Evolutionary conservation across 2,329 filamentous ascomycete genomes (phyloP), one percentile per base, ranked within the genome.

Genomic region (Pseudogymnoascus sp.): DNA sequence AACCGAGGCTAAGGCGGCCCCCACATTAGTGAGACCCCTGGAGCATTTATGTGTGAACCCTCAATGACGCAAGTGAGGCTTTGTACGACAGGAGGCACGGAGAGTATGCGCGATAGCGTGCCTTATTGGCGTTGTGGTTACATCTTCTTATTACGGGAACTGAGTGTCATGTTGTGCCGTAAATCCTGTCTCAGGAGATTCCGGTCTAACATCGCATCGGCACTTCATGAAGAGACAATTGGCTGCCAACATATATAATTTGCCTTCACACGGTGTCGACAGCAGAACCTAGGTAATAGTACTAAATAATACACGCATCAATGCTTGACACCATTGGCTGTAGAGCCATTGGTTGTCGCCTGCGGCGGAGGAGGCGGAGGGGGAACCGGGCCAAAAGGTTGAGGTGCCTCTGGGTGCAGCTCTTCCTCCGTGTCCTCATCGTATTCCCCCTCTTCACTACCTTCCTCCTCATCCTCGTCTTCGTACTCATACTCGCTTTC

Each of bases 401-500:
- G 70, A 35, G 70, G 68, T 44, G 64, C 69, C 63, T 71, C 69
- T 11, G 66, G 62, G 63, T 72, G 71, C 16, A 71, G 12, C 62
- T 73, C 70, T 62, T 74, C 73, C 64, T 74, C 72, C 4, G 73
- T 74, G 65, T 82, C 79, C 63, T 79, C 81, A 67, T 79, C 77
- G 63, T 76, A 77, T 40, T 77, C 76, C 10, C 72, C 75, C 33
- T 76, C 73, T 67, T 75, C 63, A 68, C 70, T 66, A 70, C 73
- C 67, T 75, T 77, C 68, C 60, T 85, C 84, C 60, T 83, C 81
- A 59, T 85, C 84, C 28, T 85, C 82, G 33, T 83, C 79, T n/a
- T 81, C 84, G 44, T 84, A 82, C n/a, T 81, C 82, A 69, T 87
- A 86, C 66, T 87, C 86, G 70, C 82, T 86, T 67, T 86, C 84